Evolutionary conservation across 2,329 filamentous ascomycete species (phyloP), one percentile per base, ranked within the genome.

Genomic region (Cladosporium sphaerospermum): DNA sequence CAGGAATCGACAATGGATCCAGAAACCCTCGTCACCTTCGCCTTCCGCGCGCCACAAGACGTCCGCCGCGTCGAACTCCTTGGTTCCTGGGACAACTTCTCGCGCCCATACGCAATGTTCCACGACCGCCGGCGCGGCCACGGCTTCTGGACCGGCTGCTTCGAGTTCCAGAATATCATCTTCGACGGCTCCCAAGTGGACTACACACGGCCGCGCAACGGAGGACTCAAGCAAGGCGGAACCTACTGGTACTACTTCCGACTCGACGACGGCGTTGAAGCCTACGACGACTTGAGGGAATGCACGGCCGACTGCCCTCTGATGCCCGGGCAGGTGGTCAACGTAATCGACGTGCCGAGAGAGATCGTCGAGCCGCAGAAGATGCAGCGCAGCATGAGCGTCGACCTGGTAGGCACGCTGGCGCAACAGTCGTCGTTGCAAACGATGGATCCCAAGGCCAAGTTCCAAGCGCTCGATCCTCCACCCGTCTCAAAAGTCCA

Each of bases 181-280:
- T 89, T 85, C 63, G 89, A 95, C 70, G 88, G 89, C 54, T 78
- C 85, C 56, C 68, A 75, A 45, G 70, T 75, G 14, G 64, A 73
- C 61, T 76, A 73, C 48, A 70, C 69, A 19, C 72, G 76, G 33
- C 82, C 81, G 62, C 81, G 89, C 62, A 81, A 81, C 61, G 90
- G 90, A 54, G 91, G 87, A 49, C 78, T 96, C 59, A 93, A 86
- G 70, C 96, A 96, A 88, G 91, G 91, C 42, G 83, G 86, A 56
- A 93, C 86, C 13, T 96, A 96, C 71, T 96, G 92, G 79, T 97
- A 95, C 76, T 96, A 93, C 88, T 96, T 96, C 71, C 83, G 91
- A 67, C 70, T 96, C 40, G 84, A 96, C 69, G 84, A 85, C 60
- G 83, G 85, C 45, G 76, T 83, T 33, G 91, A 96, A 70, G 83